Conservation (phyloP, 192 early-diverging fungal genomes). For the Lunasporangiospora selenospora region DNA sequence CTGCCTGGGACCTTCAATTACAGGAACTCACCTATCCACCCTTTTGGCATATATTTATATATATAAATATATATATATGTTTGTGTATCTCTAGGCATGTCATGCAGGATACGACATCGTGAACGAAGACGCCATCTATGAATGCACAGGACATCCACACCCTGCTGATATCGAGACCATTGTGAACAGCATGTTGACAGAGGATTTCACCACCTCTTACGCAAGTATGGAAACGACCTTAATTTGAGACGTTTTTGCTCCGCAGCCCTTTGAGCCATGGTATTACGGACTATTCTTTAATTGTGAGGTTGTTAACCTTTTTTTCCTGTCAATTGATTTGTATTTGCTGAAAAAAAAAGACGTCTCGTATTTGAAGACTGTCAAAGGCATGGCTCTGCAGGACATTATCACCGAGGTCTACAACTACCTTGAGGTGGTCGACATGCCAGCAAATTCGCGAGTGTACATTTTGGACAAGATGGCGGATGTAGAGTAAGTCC, state of each 20-base stretch:
- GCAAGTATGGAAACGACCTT: no score
- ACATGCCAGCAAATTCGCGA: constrained; percentile 72
- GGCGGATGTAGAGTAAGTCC: constrained; percentile 88
- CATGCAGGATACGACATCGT: constrained; percentile 84
- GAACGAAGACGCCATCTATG: constrained; percentile 85
- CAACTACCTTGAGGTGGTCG: constrained; percentile 67
- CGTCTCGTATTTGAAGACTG: constrained; percentile 75
- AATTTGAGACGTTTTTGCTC: constrained; percentile 18
- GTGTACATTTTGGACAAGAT: constrained; percentile 80
- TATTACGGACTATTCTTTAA: background rate
- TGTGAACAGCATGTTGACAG: constrained; percentile 80
- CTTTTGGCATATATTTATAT: background rate
- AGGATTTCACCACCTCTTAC: constrained; percentile 84
- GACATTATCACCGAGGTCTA: constrained; percentile 90
- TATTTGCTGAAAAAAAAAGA: no score
- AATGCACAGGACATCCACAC: constrained; percentile 90
- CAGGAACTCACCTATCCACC: no score
- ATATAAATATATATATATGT: background rate
- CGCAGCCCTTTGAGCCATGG: no score
- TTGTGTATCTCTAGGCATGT: constrained; percentile 56
- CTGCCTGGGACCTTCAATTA: no score
- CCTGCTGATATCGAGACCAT: constrained; percentile 85
- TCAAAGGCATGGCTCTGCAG: constrained; percentile 88
- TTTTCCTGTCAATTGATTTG: no score
- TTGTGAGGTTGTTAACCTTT: no score